These are phyloP conservation scores for Adenanthera pavonina DNA, from an alignment of 306 rosid genomes.

Conservation along the genomic window DNA sequence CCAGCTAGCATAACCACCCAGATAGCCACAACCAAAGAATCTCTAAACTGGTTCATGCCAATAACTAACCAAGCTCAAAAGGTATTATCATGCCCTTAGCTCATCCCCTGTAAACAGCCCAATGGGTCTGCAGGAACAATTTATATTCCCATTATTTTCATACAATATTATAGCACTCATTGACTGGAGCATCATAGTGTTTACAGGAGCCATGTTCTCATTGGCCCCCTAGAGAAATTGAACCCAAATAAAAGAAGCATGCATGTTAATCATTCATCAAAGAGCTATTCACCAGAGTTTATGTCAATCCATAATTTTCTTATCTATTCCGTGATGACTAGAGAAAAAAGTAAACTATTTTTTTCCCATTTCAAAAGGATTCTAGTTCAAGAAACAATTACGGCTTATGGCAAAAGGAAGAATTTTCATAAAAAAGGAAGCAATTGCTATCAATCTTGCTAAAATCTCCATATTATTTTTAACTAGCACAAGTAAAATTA, in stretches of 20 bases:
- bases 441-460: not conserved
- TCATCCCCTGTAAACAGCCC: no score
- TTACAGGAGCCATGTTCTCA: not conserved
- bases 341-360: not conserved
- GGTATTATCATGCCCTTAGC: no score
- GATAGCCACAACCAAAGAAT: not conserved
- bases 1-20: not conserved
- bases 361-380: not conserved
- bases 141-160: not conserved
- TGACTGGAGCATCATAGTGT: not conserved
- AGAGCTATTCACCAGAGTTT: not conserved
- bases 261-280: not conserved
- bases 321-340: not conserved
- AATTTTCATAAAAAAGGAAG: not conserved
- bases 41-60: no score
- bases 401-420: not conserved
- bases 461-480: not conserved
- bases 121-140: not conserved
- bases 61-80: no score
- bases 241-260: not conserved
- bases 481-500: not conserved
- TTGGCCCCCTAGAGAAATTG: not conserved
- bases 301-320: not conserved
- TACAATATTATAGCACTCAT: not conserved
- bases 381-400: not conserved